These are phyloP conservation scores for Phaeosphaeria sp. DNA, from an alignment of 2,329 filamentous ascomycete genomes.

Conservation along the genomic window DNA sequence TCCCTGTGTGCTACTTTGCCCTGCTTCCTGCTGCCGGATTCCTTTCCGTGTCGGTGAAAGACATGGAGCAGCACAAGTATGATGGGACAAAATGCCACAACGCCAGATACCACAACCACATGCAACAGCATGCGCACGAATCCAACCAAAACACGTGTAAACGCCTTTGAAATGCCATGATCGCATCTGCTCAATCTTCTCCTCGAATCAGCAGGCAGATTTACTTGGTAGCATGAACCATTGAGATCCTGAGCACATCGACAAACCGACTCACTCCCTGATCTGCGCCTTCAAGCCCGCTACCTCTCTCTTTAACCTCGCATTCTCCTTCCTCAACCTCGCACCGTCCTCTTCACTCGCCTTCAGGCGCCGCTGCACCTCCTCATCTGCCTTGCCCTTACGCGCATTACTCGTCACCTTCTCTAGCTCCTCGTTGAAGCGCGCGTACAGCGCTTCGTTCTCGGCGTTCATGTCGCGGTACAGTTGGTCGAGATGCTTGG, in stretches of 20 bases:
- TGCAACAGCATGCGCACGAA: conserved; percentile 14
- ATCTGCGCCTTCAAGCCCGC: conserved; percentile 66
- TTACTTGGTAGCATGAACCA: no score
- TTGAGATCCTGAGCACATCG: background rate
- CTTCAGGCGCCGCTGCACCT: conserved; percentile 73
- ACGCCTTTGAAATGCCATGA: conserved; percentile 11
- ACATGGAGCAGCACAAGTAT: background rate
- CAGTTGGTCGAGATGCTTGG: conserved; percentile 82
- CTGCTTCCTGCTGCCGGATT: background rate
- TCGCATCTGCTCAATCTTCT: background rate
- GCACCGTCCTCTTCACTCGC: conserved; percentile 80
- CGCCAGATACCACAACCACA: conserved; percentile 8
- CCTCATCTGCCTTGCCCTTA: conserved; percentile 78
- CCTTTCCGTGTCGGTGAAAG: background rate
- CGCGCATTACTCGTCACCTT: conserved; percentile 77
- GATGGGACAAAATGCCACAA: conserved; percentile 13
- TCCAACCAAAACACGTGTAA: conserved; percentile 9
- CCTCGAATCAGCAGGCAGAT: background rate
- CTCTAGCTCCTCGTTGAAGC: conserved; percentile 88
- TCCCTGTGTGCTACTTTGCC: conserved; percentile 3
- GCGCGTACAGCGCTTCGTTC: conserved; percentile 90
- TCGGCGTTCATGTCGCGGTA: conserved; percentile 88
- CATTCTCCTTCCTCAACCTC: conserved; percentile 83
- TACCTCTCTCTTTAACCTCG: conserved; percentile 81
- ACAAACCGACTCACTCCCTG: conserved; percentile 47